Conservation (phyloP, 2,329 filamentous ascomycete genomes). For the Clonostachys solani region DNA sequence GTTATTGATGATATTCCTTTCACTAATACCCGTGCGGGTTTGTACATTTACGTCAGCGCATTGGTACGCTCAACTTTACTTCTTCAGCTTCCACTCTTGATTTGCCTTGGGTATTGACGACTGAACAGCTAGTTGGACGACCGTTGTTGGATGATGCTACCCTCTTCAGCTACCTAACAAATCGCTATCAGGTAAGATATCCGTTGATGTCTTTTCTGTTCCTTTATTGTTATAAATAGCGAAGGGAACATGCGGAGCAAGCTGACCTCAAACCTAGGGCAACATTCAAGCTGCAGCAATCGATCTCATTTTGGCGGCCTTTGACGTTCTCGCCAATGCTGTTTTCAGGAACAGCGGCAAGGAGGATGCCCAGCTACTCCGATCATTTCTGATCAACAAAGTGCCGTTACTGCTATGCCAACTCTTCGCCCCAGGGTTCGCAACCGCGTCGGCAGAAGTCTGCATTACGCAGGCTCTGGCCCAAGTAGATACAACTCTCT, state of each 20-base stretch:
- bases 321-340: slow-evolving; percentile 84
- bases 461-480: slow-evolving; percentile 68
- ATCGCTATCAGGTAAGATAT: slow-evolving; percentile 68
- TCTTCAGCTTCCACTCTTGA: background rate
- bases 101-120: background rate
- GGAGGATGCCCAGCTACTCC: slow-evolving; percentile 65
- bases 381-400: slow-evolving; percentile 79
- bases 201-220: background rate
- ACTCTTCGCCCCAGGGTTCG: slow-evolving; percentile 60
- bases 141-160: slow-evolving; percentile 78
- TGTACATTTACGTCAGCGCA: slow-evolving; percentile 83
- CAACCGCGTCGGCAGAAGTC: slow-evolving; percentile 71
- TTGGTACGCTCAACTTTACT: slow-evolving; percentile 49
- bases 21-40: slow-evolving; percentile 71
- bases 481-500: slow-evolving; percentile 78
- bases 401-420: slow-evolving; percentile 50
- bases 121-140: slow-evolving; percentile 65
- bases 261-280: slow-evolving; percentile 41
- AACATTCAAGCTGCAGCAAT: slow-evolving; percentile 74
- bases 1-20: slow-evolving; percentile 61
- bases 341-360: slow-evolving; percentile 62
- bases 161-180: slow-evolving; percentile 76
- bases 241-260: background rate
- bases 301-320: slow-evolving; percentile 82
- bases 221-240: background rate